These are phyloP conservation scores for Suillus lakei DNA, from an alignment of 768 basidiomycete species.

Conservation along the genomic window DNA sequence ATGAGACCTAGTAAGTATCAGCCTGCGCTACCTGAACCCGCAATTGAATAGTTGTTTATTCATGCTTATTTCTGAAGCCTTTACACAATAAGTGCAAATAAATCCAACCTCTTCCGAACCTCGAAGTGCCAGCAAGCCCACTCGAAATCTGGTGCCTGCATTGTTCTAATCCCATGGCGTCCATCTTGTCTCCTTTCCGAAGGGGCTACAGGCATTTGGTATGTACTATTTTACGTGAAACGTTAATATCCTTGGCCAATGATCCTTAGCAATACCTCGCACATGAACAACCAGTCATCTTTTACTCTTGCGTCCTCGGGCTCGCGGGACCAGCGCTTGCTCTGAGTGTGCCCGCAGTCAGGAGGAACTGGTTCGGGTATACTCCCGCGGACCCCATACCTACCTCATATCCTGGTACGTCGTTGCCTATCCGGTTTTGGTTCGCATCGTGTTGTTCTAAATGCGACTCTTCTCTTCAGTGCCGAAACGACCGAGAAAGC, in stretches of 20 bases:
- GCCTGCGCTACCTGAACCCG: too few species aligned
- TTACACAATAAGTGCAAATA: slow-evolving; percentile 4
- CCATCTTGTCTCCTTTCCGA: slow-evolving; percentile 34
- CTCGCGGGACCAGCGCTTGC: slow-evolving; percentile 76
- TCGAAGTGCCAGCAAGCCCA: neutral
- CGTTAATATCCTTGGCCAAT: neutral
- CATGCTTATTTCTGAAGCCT: neutral
- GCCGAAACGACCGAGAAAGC: slow-evolving; percentile 70
- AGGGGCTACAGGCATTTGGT: slow-evolving; percentile 36
- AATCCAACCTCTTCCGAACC: slow-evolving; percentile 2
- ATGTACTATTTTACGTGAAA: neutral
- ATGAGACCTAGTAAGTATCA: neutral
- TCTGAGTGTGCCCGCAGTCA: slow-evolving; percentile 77
- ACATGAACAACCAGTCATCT: slow-evolving; percentile 90
- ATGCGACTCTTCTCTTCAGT: slow-evolving; percentile 44
- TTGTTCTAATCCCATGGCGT: slow-evolving; percentile 27
- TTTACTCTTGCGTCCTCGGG: slow-evolving; percentile 83
- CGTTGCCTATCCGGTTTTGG: neutral
- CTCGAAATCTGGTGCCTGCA: slow-evolving; percentile 3
- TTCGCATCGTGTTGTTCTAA: neutral
- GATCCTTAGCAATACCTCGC: slow-evolving; percentile 78
- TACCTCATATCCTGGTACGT: slow-evolving; percentile 79
- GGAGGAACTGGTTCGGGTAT: slow-evolving; percentile 70
- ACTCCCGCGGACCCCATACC: slow-evolving; percentile 71
- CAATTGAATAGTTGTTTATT: neutral